Evolutionary conservation across 371 early-diverging fungal genomes (phyloP).

Genomic region (Dipsacomyces acuminosporus): DNA sequence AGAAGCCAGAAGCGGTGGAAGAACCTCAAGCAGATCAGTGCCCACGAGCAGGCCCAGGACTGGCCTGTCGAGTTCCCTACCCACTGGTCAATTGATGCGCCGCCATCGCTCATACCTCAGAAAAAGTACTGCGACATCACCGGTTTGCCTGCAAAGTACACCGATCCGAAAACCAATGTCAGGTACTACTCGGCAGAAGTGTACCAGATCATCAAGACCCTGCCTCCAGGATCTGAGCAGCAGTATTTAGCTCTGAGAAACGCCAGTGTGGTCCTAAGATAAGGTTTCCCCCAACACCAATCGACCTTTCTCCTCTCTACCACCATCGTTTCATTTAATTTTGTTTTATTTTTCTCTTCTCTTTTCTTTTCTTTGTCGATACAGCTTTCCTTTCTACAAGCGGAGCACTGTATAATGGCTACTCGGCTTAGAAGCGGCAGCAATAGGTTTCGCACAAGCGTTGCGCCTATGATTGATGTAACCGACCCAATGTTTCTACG

Average conservation of each 20-base stretch:
- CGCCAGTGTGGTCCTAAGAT: constrained; percentile 73
- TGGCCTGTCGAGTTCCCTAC: constrained; percentile 64
- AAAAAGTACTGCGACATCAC: constrained; percentile 92
- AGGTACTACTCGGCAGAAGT: constrained; percentile 79
- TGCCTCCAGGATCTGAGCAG: constrained; percentile 76
- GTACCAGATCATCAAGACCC: constrained; percentile 67
- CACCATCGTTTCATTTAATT: not conserved
- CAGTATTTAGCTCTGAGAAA: constrained; percentile 72
- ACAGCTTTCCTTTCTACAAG: not conserved
- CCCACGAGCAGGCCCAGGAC: constrained; percentile 60
- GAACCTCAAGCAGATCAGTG: constrained; percentile 72
- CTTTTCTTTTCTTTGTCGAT: not conserved
- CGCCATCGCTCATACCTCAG: constrained; percentile 76
- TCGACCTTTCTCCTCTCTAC: not conserved
- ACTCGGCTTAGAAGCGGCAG: constrained; percentile 5
- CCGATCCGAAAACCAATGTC: constrained; percentile 82
- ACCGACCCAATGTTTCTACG: constrained; percentile 67
- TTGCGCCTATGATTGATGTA: constrained; percentile 80
- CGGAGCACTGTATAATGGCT: constrained; percentile 8
- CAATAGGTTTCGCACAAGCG: constrained; percentile 50
- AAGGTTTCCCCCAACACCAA: constrained; percentile 5
- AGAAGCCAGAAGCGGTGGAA: constrained; percentile 63
- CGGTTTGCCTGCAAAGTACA: constrained; percentile 75
- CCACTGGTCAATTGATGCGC: constrained; percentile 77
- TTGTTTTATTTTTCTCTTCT: constrained; percentile 1